Conservation (phyloP, 257 asterid genomes). For the Solanum chaucha region DNA sequence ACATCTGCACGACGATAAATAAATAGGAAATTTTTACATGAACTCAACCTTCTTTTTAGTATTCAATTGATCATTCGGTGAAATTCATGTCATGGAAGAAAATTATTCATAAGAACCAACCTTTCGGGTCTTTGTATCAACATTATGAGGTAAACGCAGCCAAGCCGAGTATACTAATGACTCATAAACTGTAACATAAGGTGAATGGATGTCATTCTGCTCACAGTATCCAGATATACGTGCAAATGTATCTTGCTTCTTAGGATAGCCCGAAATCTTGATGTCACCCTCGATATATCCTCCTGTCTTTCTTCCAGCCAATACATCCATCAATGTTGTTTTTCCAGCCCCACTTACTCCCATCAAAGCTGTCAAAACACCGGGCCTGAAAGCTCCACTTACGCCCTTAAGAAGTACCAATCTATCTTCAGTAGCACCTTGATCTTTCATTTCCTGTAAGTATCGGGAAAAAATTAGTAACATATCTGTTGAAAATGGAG, state of each 20-base stretch:
- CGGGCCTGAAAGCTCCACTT: slow-evolving; percentile 79
- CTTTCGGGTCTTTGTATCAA: slow-evolving; percentile 34
- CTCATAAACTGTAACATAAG: slow-evolving; percentile 60
- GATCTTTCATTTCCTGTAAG: slow-evolving; percentile 62
- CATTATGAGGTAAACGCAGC: slow-evolving; percentile 51
- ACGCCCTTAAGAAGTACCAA: slow-evolving; percentile 52
- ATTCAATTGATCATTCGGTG: background rate
- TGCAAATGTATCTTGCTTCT: slow-evolving; percentile 66
- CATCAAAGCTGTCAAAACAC: slow-evolving; percentile 77
- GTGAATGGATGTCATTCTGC: slow-evolving; percentile 78
- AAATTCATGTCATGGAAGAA: background rate
- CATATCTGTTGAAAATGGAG: background rate
- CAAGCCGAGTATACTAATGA: slow-evolving; percentile 69
- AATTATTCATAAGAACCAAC: slow-evolving; percentile 4
- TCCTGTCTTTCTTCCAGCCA: slow-evolving; percentile 77
- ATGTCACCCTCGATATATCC: slow-evolving; percentile 66
- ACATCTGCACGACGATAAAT: slow-evolving; percentile 29
- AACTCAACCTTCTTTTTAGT: background rate
- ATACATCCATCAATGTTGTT: slow-evolving; percentile 72
- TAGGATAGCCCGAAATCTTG: slow-evolving; percentile 58
- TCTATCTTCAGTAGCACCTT: slow-evolving; percentile 37
- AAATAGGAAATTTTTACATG: background rate
- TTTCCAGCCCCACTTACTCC: slow-evolving; percentile 91
- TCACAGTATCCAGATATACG: slow-evolving; percentile 75
- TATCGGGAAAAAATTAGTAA: background rate